Evolutionary conservation across 2,329 filamentous ascomycete species (phyloP), one percentile per base, ranked within the genome.

Genomic region (Claviceps africana): DNA sequence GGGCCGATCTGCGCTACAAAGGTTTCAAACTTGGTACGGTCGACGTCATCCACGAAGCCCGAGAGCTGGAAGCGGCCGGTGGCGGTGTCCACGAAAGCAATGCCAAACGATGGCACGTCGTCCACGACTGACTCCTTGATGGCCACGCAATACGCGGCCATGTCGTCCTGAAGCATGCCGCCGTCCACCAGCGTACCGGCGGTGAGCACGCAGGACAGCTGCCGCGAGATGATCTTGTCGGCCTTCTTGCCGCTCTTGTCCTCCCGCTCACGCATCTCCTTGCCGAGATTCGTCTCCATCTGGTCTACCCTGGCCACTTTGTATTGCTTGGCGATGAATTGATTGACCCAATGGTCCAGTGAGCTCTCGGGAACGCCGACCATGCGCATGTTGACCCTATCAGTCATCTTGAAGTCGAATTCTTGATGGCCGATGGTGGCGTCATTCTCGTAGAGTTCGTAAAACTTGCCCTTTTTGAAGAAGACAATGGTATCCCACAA

Each of bases 401-500:
- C 93, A 0, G 93, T 98, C 64, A 98, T 83, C 71, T 98, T 98
- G 53, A 98, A 77, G 66, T 98, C 93, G 61, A 98, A 98, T 17
- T 96, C 75, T 65, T 97, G 93, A 64, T 98, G 90, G 4, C 93
- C 93, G 52, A 97, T 84, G 0, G 91, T 95, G 5, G 93, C 93
- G 68, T 98, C 93, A 55, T 96, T 95, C 66, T 98, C 93, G 63
- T 97, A 98, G 0, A 98, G 76, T 65, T 98, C 93, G 64, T 96
- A 98, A 68, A 98, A 98, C 62, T 98, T 98, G 62, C 93, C 93
- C 74, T 98, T 98, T 70, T 97, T 98, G 82, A 98, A 98, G 70
- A 98, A 98, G 17, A 98, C 91, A 46, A 98, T 85, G 0, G 90
- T 96, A 58, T 96, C 89, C 86, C 88, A 97, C 58, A 94, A 87